Percentiles rank a stretch among this genome's conserved stretches.
These are phyloP conservation scores for Neopestalotiopsis sp. DNA, from an alignment of 2,329 filamentous ascomycete species.

Conservation along the genomic window DNA sequence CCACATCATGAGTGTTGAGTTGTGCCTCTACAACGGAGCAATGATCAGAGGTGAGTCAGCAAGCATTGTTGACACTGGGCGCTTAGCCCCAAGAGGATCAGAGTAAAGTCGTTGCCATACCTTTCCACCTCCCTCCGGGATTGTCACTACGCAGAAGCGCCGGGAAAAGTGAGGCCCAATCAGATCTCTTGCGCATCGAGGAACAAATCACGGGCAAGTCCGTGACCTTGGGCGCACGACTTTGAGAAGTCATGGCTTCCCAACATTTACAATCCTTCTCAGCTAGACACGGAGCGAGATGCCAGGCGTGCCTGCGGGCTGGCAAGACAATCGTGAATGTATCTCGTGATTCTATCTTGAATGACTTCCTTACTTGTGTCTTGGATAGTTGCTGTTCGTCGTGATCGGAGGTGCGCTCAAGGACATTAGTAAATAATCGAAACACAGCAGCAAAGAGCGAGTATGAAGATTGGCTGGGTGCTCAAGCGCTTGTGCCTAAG, in stretches of 20 bases:
- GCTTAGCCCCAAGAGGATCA: not conserved
- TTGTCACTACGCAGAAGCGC: conserved; percentile 30
- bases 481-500: no score
- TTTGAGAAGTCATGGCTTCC: not conserved
- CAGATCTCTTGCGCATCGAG: conserved; percentile 35
- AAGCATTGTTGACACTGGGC: conserved; percentile 11
- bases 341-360: no score
- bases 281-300: not conserved
- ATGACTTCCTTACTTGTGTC: no score
- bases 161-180: conserved; percentile 33
- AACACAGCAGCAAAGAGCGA: no score
- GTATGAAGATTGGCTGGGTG: no score
- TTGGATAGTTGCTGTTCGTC: no score
- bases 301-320: no score
- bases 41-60: not conserved
- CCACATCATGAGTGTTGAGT: conserved; percentile 52
- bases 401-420: no score
- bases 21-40: conserved; percentile 40
- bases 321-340: no score
- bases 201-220: conserved; percentile 33
- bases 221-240: conserved; percentile 23
- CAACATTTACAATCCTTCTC: not conserved
- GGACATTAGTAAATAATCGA: no score
- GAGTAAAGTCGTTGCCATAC: conserved; percentile 23
- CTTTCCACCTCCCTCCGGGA: conserved; percentile 33